Percentiles rank a stretch among this genome's conserved stretches.
Evolutionary conservation across 2,329 filamentous ascomycete genomes (phyloP).

Genomic region (Chaetomium sp.): DNA sequence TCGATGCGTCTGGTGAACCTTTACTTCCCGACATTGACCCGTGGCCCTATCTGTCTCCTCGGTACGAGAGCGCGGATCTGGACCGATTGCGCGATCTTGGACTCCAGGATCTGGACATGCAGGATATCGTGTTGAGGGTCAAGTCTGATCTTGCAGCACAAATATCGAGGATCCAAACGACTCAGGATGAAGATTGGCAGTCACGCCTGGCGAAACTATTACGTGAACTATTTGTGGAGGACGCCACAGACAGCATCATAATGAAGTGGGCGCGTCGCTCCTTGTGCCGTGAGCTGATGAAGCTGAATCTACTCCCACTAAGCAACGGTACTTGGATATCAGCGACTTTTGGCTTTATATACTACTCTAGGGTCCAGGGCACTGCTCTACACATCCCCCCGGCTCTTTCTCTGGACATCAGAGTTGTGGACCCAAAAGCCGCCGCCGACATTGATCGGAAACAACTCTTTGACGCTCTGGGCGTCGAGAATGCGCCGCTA

Average conservation of each 20-base stretch:
- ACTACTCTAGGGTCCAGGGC: conserved; percentile 1
- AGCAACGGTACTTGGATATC: conserved; percentile 2
- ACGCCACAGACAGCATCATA: not conserved
- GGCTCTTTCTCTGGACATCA: conserved; percentile 1
- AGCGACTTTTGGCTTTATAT: not conserved
- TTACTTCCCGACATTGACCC: conserved; percentile 4
- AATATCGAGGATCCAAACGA: conserved; percentile 4
- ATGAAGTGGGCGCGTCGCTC: not conserved
- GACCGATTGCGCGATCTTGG: conserved; percentile 6
- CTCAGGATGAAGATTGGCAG: conserved; percentile 7
- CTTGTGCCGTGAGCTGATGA: not conserved
- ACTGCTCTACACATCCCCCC: conserved; percentile 4
- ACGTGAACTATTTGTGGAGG: conserved; percentile 1
- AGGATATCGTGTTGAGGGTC: not conserved
- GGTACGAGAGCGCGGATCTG: conserved; percentile 4
- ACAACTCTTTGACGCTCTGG: conserved; percentile 6
- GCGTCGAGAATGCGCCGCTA: conserved; percentile 2
- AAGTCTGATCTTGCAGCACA: conserved; percentile 7
- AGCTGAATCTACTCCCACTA: conserved; percentile 1
- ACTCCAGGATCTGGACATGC: not conserved
- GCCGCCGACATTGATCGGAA: conserved; percentile 2
- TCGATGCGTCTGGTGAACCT: conserved; percentile 3
- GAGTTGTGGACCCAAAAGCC: conserved; percentile 1
- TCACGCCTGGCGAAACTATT: conserved; percentile 4
- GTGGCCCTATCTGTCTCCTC: conserved; percentile 2